Evolutionary conservation across 2,329 filamentous ascomycete species (phyloP).

Genomic region (Apiospora arundinis): DNA sequence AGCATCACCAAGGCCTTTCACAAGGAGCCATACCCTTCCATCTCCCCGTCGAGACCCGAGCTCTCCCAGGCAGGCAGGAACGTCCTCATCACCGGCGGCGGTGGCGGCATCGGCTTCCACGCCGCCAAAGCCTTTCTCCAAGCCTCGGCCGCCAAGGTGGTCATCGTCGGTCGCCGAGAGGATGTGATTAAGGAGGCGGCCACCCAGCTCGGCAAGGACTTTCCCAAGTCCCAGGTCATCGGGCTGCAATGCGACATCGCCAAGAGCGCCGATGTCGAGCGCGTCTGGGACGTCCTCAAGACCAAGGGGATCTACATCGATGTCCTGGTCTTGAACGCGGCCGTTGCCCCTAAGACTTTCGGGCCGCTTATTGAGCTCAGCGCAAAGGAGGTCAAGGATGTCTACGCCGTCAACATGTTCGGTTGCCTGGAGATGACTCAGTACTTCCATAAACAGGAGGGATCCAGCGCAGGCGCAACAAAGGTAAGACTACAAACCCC

Average conservation of each 20-base stretch:
- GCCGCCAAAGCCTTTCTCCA: slow-evolving; percentile 42
- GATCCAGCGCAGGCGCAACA: slow-evolving; percentile 24
- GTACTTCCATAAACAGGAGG: slow-evolving; percentile 43
- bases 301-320: slow-evolving; percentile 37
- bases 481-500: slow-evolving; percentile 27
- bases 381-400: neutral
- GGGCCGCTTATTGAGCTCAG: neutral
- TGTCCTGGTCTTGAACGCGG: slow-evolving; percentile 44
- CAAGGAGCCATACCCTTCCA: slow-evolving; percentile 43
- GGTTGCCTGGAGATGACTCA: slow-evolving; percentile 40
- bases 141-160: slow-evolving; percentile 59
- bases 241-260: neutral
- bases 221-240: neutral
- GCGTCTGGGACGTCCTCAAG: slow-evolving; percentile 14
- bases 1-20: slow-evolving; percentile 41
- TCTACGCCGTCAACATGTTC: slow-evolving; percentile 39
- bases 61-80: slow-evolving; percentile 42
- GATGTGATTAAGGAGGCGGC: slow-evolving; percentile 52
- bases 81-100: slow-evolving; percentile 19
- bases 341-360: neutral
- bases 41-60: slow-evolving; percentile 44
- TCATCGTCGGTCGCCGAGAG: slow-evolving; percentile 58
- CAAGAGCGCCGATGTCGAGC: neutral
- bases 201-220: slow-evolving; percentile 32
- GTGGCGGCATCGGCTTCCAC: slow-evolving; percentile 33